Base-by-base conservation (phyloP, 805 yeast species). In the Cyberlindnera saturnus region DNA sequence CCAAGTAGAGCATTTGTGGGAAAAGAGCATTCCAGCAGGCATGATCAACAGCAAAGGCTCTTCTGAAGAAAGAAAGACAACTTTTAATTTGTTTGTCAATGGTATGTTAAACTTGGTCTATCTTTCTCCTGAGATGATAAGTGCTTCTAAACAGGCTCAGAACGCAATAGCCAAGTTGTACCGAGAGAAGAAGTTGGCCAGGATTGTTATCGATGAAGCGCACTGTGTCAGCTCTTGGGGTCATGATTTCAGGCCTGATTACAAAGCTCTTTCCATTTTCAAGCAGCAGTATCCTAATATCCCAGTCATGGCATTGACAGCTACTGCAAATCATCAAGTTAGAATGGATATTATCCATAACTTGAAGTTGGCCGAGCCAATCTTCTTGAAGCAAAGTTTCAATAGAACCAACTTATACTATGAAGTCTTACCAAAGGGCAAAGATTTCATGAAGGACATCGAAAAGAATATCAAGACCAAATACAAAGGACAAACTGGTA, bases 191-290 rank as follows among this genome's bases (percentile, higher is more conserved):
- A 66, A 69, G 52, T 66, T 93, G 32, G 96, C 97, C 0, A 70
- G 98, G 42, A 74, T 93, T 32, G 96, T 93, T 10, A 88, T 93
- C 36, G 99, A 93, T 65, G 99, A 88, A 60, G 99, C 99, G 0
- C 99, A 93, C 65, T 93, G 99, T 73, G 95, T 93, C 36, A 87
- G 96, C 41, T 84, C 95, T 10, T 93, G 99, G 99, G 99, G 99
- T 17, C 99, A 93, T 64, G 99, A 93, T 63, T 93, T 93, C 62
- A 73, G 99, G 41, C 97, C 98, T 0, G 98, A 93, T 62, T 93
- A 93, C 66, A 86, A 89, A 55, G 84, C 82, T 10, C 70, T 93
- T 57, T 77, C 79, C 31, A 74, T 72, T 50, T 86, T 93, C 62
- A 88, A 88, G 56, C 62, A 66, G 16, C 74, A 77, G 39, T 93